Base-by-base conservation (phyloP, 768 basidiomycete species). In the Panus rudis region DNA sequence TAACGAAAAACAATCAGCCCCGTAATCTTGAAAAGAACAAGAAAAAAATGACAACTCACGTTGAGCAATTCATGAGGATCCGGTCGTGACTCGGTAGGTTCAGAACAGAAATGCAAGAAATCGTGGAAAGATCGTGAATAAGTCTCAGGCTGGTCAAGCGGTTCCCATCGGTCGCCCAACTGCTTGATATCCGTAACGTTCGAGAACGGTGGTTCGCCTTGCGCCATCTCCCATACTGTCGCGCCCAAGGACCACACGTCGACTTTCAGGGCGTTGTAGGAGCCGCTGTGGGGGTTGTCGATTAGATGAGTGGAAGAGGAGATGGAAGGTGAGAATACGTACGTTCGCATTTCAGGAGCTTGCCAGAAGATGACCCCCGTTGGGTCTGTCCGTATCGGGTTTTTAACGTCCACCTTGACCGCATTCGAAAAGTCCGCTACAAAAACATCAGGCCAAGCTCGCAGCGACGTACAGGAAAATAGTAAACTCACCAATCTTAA, bases 291-390 rank as follows among this genome's bases (percentile, higher is more conserved):
- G 7, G 32, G 35, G n/a, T 28, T 41, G 39, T 12, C 39, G n/a
- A 57, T 8, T 53, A 49, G 34, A 33, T 20, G 28, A 23, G 41
- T 27, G 16, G 12, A 17, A n/a, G 20, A 41, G 12, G 6, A 3
- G 4, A 6, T 6, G 10, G 34, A 25, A 25, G 24, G 34, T 16
- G 17, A 6, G 14, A 25, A 4, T 4, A 61, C 82, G 54, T 57
- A 86, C 84, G 59, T 67, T 64, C 85, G 74, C 50, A 88, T 71
- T 64, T 89, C 86, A 21, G 88, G 87, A 19, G 86, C 84, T 73
- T 89, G 87, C 87, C 87, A 91, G 64, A 80, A 89, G 16, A 78
- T 58, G 16, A 90, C 85, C 6, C 87, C 87, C 3, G 76, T 84
- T 19, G 62, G 58, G 25, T 86, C 85, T 14, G 66, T 68, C 14